Percentiles rank a stretch among this genome's conserved stretches.
These are phyloP conservation scores for Pleurotus platypus DNA, from an alignment of 768 basidiomycete genomes.

Conservation along the genomic window DNA sequence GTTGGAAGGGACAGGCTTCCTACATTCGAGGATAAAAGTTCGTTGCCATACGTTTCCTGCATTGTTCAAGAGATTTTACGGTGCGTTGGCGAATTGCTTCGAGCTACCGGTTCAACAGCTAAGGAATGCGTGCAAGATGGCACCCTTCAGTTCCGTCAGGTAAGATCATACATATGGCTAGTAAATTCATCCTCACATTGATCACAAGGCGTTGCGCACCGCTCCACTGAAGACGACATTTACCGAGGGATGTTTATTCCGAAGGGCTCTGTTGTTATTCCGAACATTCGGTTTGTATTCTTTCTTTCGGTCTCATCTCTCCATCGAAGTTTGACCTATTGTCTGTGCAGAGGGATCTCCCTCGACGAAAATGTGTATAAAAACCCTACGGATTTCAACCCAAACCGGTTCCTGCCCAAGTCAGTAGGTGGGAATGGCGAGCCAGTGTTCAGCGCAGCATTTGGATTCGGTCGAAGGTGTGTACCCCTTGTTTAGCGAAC, in stretches of 20 bases:
- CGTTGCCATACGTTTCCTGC: slow-evolving; percentile 22
- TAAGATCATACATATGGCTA: slow-evolving; percentile 11
- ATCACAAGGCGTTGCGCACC: slow-evolving; percentile 20
- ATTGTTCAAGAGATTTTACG: slow-evolving; percentile 18
- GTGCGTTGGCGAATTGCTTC: neutral
- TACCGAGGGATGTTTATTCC: slow-evolving; percentile 36
- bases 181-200: slow-evolving; percentile 9
- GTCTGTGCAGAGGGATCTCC: slow-evolving; percentile 18
- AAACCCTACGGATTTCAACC: slow-evolving; percentile 20
- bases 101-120: neutral
- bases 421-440: slow-evolving; percentile 15
- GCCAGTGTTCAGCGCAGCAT: slow-evolving; percentile 18
- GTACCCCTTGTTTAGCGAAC: neutral
- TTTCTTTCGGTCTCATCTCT: neutral
- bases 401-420: slow-evolving; percentile 18
- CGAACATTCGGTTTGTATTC: slow-evolving; percentile 18
- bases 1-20: slow-evolving; percentile 22
- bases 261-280: slow-evolving; percentile 24
- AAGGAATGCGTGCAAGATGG: slow-evolving; percentile 13
- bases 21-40: slow-evolving; percentile 17
- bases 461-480: slow-evolving; percentile 19
- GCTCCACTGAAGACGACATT: slow-evolving; percentile 21
- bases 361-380: slow-evolving; percentile 20
- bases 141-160: slow-evolving; percentile 14
- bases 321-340: no score